These are phyloP conservation scores for Xylaria sp. DNA, from an alignment of 2,329 filamentous ascomycete genomes.

Conservation along the genomic window DNA sequence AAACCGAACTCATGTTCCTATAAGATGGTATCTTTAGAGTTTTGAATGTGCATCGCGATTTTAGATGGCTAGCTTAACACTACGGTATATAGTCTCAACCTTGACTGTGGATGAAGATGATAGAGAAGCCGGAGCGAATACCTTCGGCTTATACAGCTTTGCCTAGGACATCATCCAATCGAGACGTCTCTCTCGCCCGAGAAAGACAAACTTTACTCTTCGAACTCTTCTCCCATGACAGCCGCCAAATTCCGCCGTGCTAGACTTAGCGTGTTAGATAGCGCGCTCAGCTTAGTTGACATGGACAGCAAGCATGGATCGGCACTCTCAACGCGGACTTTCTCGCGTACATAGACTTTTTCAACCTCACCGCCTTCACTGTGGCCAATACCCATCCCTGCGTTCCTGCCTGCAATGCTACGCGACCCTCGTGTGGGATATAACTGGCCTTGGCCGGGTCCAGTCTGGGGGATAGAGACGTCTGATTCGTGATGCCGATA, in stretches of 20 bases:
- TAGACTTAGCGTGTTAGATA: slow-evolving; percentile 77
- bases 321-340: slow-evolving; percentile 86
- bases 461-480: slow-evolving; percentile 38
- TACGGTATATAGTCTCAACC: not conserved
- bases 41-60: not conserved
- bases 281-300: slow-evolving; percentile 81
- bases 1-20: not conserved
- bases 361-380: slow-evolving; percentile 56
- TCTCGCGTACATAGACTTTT: slow-evolving; percentile 83
- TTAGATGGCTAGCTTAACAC: not conserved
- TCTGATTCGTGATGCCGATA: slow-evolving; percentile 55
- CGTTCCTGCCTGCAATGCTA: slow-evolving; percentile 23
- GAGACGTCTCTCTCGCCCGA: not conserved
- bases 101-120: no score
- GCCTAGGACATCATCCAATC: no score
- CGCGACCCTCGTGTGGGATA: slow-evolving; percentile 31
- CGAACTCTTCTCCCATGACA: slow-evolving; percentile 73
- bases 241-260: slow-evolving; percentile 77
- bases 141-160: not conserved
- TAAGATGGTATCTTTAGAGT: not conserved
- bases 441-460: slow-evolving; percentile 8
- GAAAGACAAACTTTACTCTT: slow-evolving; percentile 45
- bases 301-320: slow-evolving; percentile 87
- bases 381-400: not conserved
- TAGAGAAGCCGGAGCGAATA: no score